These are phyloP conservation scores for Sclerotinia glacialis DNA, from an alignment of 2,329 filamentous ascomycete species.

Conservation along the genomic window DNA sequence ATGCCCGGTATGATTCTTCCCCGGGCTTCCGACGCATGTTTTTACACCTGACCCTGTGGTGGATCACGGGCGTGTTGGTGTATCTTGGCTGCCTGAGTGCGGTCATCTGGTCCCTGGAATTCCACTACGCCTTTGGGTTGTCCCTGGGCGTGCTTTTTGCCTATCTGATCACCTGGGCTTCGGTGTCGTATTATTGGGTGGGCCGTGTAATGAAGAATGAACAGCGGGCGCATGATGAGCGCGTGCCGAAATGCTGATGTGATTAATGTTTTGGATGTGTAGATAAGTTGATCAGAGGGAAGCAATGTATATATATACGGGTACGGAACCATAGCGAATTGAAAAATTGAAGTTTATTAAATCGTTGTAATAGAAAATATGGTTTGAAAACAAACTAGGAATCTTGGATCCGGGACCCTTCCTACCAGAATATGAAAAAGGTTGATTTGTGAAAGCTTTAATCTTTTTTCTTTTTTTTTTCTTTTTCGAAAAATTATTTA, in stretches of 20 bases:
- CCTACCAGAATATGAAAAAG: background rate
- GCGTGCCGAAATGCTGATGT: conserved; percentile 8
- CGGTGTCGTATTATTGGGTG: conserved; percentile 25
- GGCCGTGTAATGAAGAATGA: conserved; percentile 27
- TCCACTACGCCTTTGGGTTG: conserved; percentile 31
- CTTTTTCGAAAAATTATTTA: background rate
- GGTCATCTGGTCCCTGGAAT: conserved; percentile 31
- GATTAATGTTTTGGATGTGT: background rate
- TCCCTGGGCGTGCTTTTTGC: conserved; percentile 28
- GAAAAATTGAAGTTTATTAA: background rate
- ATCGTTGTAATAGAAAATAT: background rate
- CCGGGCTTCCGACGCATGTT: conserved; percentile 29
- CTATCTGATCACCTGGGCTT: conserved; percentile 30
- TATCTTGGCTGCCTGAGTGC: conserved; percentile 30
- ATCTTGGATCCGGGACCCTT: background rate
- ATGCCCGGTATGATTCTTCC: conserved; percentile 29
- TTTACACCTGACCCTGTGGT: conserved; percentile 28
- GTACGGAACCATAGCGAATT: background rate
- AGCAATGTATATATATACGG: background rate
- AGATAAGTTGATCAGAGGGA: background rate
- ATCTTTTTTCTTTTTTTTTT: background rate
- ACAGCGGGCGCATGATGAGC: conserved; percentile 22
- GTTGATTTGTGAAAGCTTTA: background rate
- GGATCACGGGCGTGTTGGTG: conserved; percentile 27
- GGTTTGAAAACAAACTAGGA: too few relatives aligned